Conservation (phyloP, 495 filamentous ascomycete genomes). For the Extremus antarcticus region DNA sequence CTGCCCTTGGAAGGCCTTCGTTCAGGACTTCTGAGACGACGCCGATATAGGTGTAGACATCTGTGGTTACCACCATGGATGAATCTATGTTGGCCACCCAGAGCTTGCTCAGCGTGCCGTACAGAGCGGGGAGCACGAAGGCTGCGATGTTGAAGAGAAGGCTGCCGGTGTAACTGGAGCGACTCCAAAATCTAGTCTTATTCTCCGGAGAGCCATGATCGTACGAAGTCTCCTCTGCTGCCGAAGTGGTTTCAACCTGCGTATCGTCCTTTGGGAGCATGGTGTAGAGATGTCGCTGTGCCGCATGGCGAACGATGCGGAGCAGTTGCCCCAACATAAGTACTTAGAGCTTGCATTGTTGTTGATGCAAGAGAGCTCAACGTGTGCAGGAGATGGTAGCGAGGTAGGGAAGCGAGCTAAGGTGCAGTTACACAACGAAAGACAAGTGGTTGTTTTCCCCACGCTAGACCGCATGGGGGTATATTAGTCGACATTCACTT, state of each 20-base stretch:
- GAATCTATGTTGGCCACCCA: slow-evolving; percentile 64
- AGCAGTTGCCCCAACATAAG: not conserved
- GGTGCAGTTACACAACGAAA: too few relatives aligned
- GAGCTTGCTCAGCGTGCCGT: slow-evolving; percentile 58
- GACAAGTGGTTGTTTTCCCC: too few relatives aligned
- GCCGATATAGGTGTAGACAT: slow-evolving; percentile 53
- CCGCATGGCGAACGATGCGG: not conserved
- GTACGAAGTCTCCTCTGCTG: not conserved
- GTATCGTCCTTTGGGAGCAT: not conserved
- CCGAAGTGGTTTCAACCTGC: not conserved
- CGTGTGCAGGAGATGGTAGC: not conserved
- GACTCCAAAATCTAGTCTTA: not conserved
- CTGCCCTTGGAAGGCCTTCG: slow-evolving; percentile 59
- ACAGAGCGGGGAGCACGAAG: slow-evolving; percentile 59
- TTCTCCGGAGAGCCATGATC: not conserved
- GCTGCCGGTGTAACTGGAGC: slow-evolving; percentile 40
- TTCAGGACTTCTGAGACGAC: slow-evolving; percentile 59
- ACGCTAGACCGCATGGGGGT: too few relatives aligned
- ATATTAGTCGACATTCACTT: too few relatives aligned
- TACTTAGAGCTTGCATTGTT: not conserved
- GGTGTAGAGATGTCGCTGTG: not conserved
- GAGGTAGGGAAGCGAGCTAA: too few relatives aligned
- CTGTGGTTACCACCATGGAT: slow-evolving; percentile 55
- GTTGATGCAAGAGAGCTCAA: not conserved
- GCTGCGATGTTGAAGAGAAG: slow-evolving; percentile 52